These are phyloP conservation scores for Sugiyamaella chiloensis DNA, from an alignment of 805 yeast species.

Conservation along the genomic window DNA sequence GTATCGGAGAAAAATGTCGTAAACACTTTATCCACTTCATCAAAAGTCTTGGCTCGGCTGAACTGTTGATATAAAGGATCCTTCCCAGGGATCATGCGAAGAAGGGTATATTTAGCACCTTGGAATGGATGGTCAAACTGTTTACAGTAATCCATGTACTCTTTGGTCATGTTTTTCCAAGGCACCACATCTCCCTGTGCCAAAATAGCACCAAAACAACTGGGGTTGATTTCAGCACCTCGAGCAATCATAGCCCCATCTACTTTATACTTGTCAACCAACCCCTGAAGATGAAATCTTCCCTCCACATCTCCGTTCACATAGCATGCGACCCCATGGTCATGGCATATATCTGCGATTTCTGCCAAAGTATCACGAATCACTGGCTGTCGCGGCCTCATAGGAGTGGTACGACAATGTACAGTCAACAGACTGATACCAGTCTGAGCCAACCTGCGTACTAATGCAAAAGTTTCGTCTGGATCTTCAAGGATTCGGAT, in stretches of 20 bases:
- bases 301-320: constrained; percentile 75
- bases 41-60: constrained; percentile 50
- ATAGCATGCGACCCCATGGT: constrained; percentile 63
- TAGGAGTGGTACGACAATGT: constrained; percentile 84
- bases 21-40: constrained; percentile 6
- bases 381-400: constrained; percentile 82
- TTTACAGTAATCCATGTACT: constrained; percentile 54
- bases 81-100: constrained; percentile 77
- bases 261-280: constrained; percentile 53
- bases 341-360: constrained; percentile 59
- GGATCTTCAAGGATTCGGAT: constrained; percentile 71
- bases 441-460: constrained; percentile 58
- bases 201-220: constrained; percentile 50
- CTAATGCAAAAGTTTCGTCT: constrained; percentile 58
- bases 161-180: constrained; percentile 55
- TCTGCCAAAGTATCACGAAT: constrained; percentile 63
- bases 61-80: constrained; percentile 55
- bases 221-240: constrained; percentile 81
- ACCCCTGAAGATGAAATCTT: constrained; percentile 48
- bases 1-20: too few relatives aligned
- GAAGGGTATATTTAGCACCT: constrained; percentile 77
- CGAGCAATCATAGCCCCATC: constrained; percentile 93
- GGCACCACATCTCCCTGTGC: constrained; percentile 37
- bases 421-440: constrained; percentile 85
- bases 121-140: constrained; percentile 59